Base-by-base conservation (phyloP, 495 filamentous ascomycete genomes). In the Usnea hakonensis region DNA sequence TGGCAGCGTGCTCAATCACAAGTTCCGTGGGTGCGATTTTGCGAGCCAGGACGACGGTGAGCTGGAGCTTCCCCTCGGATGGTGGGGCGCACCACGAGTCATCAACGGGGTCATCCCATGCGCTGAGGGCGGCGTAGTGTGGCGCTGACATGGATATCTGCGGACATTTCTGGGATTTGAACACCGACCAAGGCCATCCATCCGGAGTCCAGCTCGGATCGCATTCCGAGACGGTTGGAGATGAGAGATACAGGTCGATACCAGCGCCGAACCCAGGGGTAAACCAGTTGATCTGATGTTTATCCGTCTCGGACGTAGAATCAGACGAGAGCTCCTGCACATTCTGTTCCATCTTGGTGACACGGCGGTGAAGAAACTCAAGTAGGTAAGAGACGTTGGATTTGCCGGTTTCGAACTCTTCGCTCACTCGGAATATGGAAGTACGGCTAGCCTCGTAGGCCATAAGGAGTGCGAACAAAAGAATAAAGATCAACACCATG, bases 11-110 rank as follows among this genome's bases (percentile, higher is more conserved):
- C 60, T 82, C 79, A 17, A 82, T 70, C 3, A 79, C 70, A 0
- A 81, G 68, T 30, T 80, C 77, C 41, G 80, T 77, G 0, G 78
- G 77, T 6, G 78, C 70, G 28, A 80, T 78, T 1, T 62, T 61
- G 16, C 67, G 72, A 8, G 71, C 66, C 0, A 80, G 69, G 1
- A 65, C 37, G 6, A 79, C 67, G 13, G 69, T 60, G 7, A 82
- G 65, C 60, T 82, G 79, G 8, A 76, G 58, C 46, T 73, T 71
- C 7, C 76, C 77, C 26, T 71, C 50, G 11, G 70, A 70, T n/a
- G 57, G 53, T 21, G 72, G 71, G 32, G 69, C 69, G 63, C 79
- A 82, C 77, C 77, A 81, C 62, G 77, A 76, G 36, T 81, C 79
- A n/a, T 75, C 76, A 8, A 70, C 60, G 10, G 61, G 61, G 30